Percentiles rank a stretch among this genome's conserved stretches.
phyloP scores from a whole-genome alignment of 176 grass and related monocot species.

The Saccharum spontaneum region DNA sequence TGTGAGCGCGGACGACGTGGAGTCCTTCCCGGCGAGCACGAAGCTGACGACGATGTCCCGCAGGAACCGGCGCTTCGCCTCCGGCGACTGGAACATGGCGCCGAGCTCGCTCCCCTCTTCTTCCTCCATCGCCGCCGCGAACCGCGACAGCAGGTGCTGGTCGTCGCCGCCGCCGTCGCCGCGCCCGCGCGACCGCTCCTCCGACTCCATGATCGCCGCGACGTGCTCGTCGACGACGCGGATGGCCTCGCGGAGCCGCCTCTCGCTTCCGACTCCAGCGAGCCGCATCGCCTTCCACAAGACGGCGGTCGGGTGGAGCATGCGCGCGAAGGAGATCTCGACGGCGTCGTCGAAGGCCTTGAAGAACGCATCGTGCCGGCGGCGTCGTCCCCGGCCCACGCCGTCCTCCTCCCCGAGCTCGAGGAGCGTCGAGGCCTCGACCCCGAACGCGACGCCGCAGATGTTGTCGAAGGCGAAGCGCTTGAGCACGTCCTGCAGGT shows the following conservation, averaged over 20 bases:
- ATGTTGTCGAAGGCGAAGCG: slow-evolving; percentile 66
- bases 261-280: slow-evolving; percentile 53
- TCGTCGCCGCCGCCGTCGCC: neutral
- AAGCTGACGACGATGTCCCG: slow-evolving; percentile 72
- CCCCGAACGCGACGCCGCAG: slow-evolving; percentile 56
- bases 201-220: slow-evolving; percentile 27
- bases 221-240: slow-evolving; percentile 43
- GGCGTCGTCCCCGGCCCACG: neutral
- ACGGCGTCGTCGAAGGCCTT: slow-evolving; percentile 58
- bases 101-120: slow-evolving; percentile 34
- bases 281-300: slow-evolving; percentile 48
- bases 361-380: slow-evolving; percentile 38
- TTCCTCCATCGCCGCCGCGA: slow-evolving; percentile 49
- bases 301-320: slow-evolving; percentile 50
- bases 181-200: neutral
- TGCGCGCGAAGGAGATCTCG: slow-evolving; percentile 55
- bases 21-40: slow-evolving; percentile 69
- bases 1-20: slow-evolving; percentile 48
- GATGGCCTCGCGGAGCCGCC: slow-evolving; percentile 52
- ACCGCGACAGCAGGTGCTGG: slow-evolving; percentile 65
- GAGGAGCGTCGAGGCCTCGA: slow-evolving; percentile 40
- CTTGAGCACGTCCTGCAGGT: slow-evolving; percentile 60
- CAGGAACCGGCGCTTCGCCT: slow-evolving; percentile 53
- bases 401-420: neutral
- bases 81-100: slow-evolving; percentile 35